Percentiles rank a stretch among this genome's conserved stretches.
These are phyloP conservation scores for barley (Hordeum vulgare) DNA, from an alignment of 176 grass and related monocot genomes.

Conservation along the genomic window MorexV3_pseudomolecules_assembly NC_058524.1:157364664-157365163, in stretches of 20 bases:
- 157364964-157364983: constrained; percentile 20
- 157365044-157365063: constrained; percentile 13
- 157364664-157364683: neutral
- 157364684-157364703: constrained; percentile 5
- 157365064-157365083: constrained; percentile 36
- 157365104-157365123: constrained; percentile 32
- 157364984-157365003: constrained; percentile 4
- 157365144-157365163: neutral
- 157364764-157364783: constrained; percentile 71
- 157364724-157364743: neutral
- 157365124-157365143: constrained; percentile 10
- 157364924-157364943: constrained; percentile 28
- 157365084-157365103: constrained; percentile 23
- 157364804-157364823: constrained; percentile 40
- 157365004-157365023: neutral
- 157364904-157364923: neutral
- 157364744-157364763: neutral
- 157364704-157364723: constrained; percentile 9
- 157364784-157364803: constrained; percentile 70
- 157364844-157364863: neutral
- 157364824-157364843: neutral
- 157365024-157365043: neutral
- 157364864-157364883: neutral
- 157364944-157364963: constrained; percentile 30
- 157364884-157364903: neutral